Evolutionary conservation across 2,329 filamentous ascomycete genomes (phyloP), one percentile per base, ranked within the genome.

Genomic region (Harringtonia lauricola): DNA sequence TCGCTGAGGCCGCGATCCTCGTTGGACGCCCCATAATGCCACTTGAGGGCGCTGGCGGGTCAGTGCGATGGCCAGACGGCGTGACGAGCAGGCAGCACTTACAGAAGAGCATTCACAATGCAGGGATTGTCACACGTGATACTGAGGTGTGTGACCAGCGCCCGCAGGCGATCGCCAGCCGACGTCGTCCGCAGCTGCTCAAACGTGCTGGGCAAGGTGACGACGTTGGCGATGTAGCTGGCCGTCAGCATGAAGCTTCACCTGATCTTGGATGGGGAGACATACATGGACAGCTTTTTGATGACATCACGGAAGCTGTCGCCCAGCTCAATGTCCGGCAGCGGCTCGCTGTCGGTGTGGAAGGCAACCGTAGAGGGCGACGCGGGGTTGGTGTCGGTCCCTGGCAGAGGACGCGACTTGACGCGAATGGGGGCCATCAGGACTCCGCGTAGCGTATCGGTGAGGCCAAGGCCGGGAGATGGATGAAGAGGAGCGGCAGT

Each of bases 81-180:
- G 8, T 18, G 19, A 28, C 4, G 19, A 15, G n/a, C 37, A 8
- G 2, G 14, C 8, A 2, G 18, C 44, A 72, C 79, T 59, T 65
- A 86, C 81, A 89, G 64, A 28, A 89, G 64, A 40, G 83, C 82
- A 55, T 82, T 83, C 36, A 88, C 79, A 43, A 86, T 74, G 47
- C 75, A 76, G 6, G 75, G 78, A 57, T 88, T 83, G 45, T 76
- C 77, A 54, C 81, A 80, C 18, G 71, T 71, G 19, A 68, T 58
- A 42, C 70, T 71, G 26, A 89, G 67, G 56, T 86, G 75, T 34
- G 77, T 71, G 39, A 85, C 78, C 43, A 89, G 64, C 19, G 60
- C 56, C 24, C 66, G 74, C 54, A 75, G 67, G 52, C 65, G 76
- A 49, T 67, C 71, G 2, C 79, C 79, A 22, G 78, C 76, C 7